Conservation (phyloP, 352 stramenopile species). For the Phytophthora constricta region DNA sequence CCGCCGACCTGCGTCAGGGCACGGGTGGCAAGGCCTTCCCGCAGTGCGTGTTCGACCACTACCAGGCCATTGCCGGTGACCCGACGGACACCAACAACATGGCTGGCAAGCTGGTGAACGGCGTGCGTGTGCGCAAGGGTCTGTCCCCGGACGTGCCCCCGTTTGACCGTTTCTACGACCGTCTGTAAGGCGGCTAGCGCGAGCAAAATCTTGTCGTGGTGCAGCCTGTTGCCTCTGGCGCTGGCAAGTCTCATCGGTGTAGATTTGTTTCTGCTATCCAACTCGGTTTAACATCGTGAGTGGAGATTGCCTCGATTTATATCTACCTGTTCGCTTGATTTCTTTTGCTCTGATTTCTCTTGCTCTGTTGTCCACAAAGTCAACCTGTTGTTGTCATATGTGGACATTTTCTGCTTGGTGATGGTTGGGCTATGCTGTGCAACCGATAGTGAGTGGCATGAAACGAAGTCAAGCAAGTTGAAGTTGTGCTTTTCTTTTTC, state of each 20-base stretch:
- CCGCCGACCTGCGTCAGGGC: slow-evolving; percentile 96
- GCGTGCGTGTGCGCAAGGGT: slow-evolving; percentile 98
- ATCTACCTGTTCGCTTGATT: slow-evolving; percentile 7
- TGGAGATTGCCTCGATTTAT: slow-evolving; percentile 42
- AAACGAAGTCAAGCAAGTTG: background rate
- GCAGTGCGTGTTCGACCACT: slow-evolving; percentile 99
- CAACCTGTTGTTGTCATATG: background rate
- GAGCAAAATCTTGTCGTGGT: slow-evolving; percentile 37
- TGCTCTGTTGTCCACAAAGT: background rate
- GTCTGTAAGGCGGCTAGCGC: slow-evolving; percentile 93
- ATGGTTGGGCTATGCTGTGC: background rate
- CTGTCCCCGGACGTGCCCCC: slow-evolving; percentile 96
- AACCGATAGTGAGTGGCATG: background rate
- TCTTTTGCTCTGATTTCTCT: background rate
- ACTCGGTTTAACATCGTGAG: slow-evolving; percentile 39
- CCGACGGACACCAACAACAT: slow-evolving; percentile 93
- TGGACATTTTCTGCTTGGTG: background rate
- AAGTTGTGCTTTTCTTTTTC: background rate
- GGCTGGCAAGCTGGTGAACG: slow-evolving; percentile 94
- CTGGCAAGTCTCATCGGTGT: slow-evolving; percentile 30
- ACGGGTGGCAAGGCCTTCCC: slow-evolving; percentile 99
- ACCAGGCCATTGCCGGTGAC: slow-evolving; percentile 95
- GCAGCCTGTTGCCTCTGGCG: slow-evolving; percentile 26
- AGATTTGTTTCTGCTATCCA: slow-evolving; percentile 34
- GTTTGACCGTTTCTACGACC: slow-evolving; percentile 99